phyloP scores from a whole-genome alignment of 1,284 basidiomycete species.

The Pseudozyma hubeiensis region DNA sequence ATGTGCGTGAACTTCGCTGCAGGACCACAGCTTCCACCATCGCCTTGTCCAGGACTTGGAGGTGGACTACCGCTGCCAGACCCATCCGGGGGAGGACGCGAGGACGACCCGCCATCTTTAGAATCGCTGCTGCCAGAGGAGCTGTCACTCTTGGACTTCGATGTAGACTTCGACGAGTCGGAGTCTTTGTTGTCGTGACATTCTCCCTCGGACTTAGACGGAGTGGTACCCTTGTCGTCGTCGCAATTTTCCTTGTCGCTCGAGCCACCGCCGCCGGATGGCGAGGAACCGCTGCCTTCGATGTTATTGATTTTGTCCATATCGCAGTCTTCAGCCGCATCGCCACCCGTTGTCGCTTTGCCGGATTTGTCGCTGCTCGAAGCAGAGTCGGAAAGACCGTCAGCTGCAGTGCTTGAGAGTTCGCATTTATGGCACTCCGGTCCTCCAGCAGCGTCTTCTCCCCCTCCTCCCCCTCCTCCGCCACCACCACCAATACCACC shows the following conservation, averaged over 20 bases:
- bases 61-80: background rate
- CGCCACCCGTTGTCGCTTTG: background rate
- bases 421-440: background rate
- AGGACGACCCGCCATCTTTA: background rate
- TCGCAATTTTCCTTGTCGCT: conserved; percentile 10
- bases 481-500: conserved; percentile 1
- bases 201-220: conserved; percentile 1
- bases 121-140: background rate
- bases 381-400: background rate
- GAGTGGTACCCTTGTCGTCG: conserved; percentile 2
- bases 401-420: background rate
- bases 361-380: background rate
- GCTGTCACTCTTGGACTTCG: background rate
- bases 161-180: background rate
- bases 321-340: background rate
- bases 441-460: background rate
- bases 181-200: background rate
- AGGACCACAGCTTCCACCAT: conserved; percentile 9
- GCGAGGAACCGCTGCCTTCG: background rate
- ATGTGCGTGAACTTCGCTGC: conserved; percentile 18
- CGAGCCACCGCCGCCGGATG: background rate
- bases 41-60: background rate
- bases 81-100: background rate
- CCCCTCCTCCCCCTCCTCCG: conserved; percentile 1
- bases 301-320: background rate